Base-by-base conservation (phyloP, 164 flowering plant species). In the Tetrastigma voinierianum region DNA sequence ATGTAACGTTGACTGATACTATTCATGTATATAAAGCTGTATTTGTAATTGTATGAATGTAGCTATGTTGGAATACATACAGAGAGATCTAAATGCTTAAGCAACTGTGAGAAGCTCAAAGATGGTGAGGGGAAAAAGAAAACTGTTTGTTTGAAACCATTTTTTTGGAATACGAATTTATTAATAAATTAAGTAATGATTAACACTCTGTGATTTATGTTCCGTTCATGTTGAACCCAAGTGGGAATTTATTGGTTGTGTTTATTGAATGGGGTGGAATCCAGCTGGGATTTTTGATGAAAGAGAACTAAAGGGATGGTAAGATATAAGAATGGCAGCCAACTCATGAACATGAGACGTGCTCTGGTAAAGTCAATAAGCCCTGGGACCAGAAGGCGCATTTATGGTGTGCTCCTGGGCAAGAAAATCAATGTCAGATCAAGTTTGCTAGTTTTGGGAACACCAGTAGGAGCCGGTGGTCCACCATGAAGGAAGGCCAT, bases 391-490 rank as follows among this genome's bases (percentile, higher is more conserved):
- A 2, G n/a, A 95, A 89, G 75, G 96, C 84, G 10, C 97, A 92
- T 77, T 74, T 95, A 32, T 70, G 71, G 53, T 95, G 99, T 70
- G 84, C 81, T 16, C 78, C 88, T 23, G 98, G 95, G 18, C 93
- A 92, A n/a, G 70, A 92, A 88, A 65, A 95, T 95, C 43, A n/a
- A n/a, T n/a, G n/a, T 73, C 90, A 11, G 1, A 86, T 96, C 18
- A 96, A 96, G 73, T 96, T 93, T 70, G 98, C 98, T 21, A 96
- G 99, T 78, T 93, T 89, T 68, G 99, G n/a, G 99, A 40, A 93
- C 99, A 15, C 99, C 99, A 1, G 81, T 80, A 75, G 99, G 99
- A 14, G 49, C 14, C 8, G 92, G 99, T 59, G 99, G 99, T 69
- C 82, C 92, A 71, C 83, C 81, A 70, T 1, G 81, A 92, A 67